A percentile compares a stretch with the other conserved stretches of the same genome.
These are phyloP conservation scores for Lumnitzera littorea DNA, from an alignment of 345 rosid genomes.

Conservation along the genomic window DNA sequence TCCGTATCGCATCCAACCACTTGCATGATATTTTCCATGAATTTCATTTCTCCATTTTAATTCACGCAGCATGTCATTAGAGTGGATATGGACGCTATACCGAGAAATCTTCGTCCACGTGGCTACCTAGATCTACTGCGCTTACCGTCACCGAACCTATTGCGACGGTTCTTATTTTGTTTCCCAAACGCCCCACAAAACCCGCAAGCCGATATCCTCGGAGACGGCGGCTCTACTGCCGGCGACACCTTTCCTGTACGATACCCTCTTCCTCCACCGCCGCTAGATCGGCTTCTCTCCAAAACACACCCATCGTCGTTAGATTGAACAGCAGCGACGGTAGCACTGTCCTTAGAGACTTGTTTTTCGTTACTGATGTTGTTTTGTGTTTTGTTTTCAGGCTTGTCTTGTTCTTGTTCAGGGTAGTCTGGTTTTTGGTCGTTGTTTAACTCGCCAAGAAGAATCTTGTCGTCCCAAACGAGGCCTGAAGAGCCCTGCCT, in stretches of 20 bases:
- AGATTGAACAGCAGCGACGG: slow-evolving; percentile 14
- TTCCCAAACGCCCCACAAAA: slow-evolving; percentile 60
- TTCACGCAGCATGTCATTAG: no score
- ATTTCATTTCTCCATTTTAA: no score
- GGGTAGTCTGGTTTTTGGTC: slow-evolving; percentile 12
- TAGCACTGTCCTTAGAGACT: no score
- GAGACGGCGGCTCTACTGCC: slow-evolving; percentile 90
- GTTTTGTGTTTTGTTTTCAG: slow-evolving; percentile 11
- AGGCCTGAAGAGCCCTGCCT: slow-evolving; percentile 92
- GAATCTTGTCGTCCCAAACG: slow-evolving; percentile 65
- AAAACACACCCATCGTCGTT: slow-evolving; percentile 12
- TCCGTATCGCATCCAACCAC: no score
- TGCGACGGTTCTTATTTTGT: slow-evolving; percentile 38
- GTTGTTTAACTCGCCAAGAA: slow-evolving; percentile 42
- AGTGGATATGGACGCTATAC: neutral
- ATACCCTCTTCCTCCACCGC: slow-evolving; percentile 66
- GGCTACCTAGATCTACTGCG: slow-evolving; percentile 45
- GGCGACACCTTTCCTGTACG: slow-evolving; percentile 82
- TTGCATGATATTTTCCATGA: no score
- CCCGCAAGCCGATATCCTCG: slow-evolving; percentile 77
- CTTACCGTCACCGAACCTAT: slow-evolving; percentile 31
- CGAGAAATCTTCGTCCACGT: no score
- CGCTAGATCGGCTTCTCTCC: slow-evolving; percentile 78
- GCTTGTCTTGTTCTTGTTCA: slow-evolving; percentile 22
- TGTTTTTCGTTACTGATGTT: no score